These are phyloP conservation scores for Ambrosiella xylebori DNA, from an alignment of 2,329 filamentous ascomycete species.

Conservation along the genomic window DNA sequence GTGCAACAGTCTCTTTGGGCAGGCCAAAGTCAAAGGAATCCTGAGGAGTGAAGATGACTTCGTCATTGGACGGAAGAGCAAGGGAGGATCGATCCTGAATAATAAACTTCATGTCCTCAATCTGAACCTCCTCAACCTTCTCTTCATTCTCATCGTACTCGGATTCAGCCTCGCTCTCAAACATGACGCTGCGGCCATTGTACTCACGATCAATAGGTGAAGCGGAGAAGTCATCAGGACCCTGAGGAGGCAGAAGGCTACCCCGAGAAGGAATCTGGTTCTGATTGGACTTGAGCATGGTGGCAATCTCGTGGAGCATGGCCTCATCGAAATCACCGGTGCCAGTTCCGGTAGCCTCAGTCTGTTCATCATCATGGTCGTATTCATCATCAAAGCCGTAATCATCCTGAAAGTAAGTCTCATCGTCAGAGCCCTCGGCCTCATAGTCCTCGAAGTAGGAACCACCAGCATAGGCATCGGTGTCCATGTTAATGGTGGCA, in stretches of 20 bases:
- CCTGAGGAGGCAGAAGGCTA: constrained; percentile 27
- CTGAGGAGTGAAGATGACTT: constrained; percentile 1
- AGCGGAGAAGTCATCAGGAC: constrained; percentile 15
- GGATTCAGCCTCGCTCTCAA: constrained; percentile 19
- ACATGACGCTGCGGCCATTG: constrained; percentile 6
- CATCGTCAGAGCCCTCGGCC: constrained; percentile 27
- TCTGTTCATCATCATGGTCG: constrained; percentile 20
- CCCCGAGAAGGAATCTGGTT: constrained; percentile 29
- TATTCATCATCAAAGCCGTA: constrained; percentile 21
- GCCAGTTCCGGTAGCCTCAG: constrained; percentile 26
- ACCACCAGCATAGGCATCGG: constrained; percentile 21
- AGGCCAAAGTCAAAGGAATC: not conserved
- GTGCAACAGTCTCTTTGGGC: not conserved
- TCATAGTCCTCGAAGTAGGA: constrained; percentile 46
- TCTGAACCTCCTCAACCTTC: constrained; percentile 13
- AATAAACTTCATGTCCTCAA: constrained; percentile 5
- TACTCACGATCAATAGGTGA: not conserved
- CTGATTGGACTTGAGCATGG: constrained; percentile 33
- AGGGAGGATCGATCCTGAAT: constrained; percentile 11
- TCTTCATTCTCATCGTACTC: not conserved
- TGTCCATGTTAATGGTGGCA: constrained; percentile 18
- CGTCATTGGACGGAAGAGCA: constrained; percentile 2
- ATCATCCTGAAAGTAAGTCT: constrained; percentile 19
- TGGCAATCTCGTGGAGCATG: constrained; percentile 48
- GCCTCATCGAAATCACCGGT: constrained; percentile 36